Percentiles rank a stretch among this genome's conserved stretches.
Conservation (phyloP, 208 protist species). For the Vickermania ingenoplastis region DNA sequence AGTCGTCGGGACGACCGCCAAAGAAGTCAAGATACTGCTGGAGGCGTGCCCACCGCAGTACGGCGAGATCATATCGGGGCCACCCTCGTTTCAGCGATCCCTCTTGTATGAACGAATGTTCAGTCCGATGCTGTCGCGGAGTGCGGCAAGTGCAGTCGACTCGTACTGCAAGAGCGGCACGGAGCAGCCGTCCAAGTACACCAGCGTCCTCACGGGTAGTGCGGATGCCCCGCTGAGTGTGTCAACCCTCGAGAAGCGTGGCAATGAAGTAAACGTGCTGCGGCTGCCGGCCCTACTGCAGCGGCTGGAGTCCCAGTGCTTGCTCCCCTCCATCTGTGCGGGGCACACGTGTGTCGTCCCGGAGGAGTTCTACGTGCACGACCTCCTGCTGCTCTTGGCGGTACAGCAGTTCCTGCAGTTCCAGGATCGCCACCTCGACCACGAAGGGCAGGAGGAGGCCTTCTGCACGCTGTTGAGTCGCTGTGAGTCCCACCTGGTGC, state of each 20-base stretch:
- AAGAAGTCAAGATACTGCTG: too few species aligned
- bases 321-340: not conserved
- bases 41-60: too few species aligned
- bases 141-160: not conserved
- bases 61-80: too few species aligned
- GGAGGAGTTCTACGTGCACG: not conserved
- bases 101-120: too few species aligned
- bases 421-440: not conserved
- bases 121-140: not conserved
- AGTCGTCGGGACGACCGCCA: too few species aligned
- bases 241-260: not conserved
- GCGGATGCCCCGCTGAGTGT: not conserved
- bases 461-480: not conserved
- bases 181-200: not conserved
- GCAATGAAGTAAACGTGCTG: not conserved
- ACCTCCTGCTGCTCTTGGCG: not conserved
- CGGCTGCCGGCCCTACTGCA: not conserved
- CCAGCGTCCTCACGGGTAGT: not conserved
- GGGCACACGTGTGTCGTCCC: not conserved
- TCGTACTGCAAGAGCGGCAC: not conserved
- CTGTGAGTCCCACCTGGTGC: not conserved
- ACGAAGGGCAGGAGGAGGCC: not conserved
- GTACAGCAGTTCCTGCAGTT: not conserved
- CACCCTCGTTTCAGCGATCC: too few species aligned
- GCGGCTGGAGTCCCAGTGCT: not conserved